Conservation (phyloP, 164 flowering plant species). For the Chloranthus sessilifolius region DNA sequence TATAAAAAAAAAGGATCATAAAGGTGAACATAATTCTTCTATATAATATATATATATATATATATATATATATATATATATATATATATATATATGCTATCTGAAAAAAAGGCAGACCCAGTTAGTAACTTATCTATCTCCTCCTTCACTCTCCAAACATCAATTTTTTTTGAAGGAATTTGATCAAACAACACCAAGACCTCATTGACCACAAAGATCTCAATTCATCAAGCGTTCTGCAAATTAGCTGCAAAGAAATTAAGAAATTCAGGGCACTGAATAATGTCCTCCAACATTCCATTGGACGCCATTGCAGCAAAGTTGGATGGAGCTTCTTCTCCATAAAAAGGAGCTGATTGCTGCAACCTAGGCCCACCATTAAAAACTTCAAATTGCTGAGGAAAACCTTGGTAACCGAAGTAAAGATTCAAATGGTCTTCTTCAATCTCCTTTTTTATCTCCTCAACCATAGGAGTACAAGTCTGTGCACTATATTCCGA, state of each 20-base stretch:
- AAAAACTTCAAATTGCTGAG: conserved; percentile 2
- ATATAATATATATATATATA: too few species aligned
- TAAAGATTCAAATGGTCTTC: conserved; percentile 11
- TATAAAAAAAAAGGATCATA: too few species aligned
- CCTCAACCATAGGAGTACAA: background rate
- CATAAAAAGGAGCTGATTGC: background rate
- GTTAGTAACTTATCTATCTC: too few species aligned
- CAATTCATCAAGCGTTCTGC: conserved; percentile 40
- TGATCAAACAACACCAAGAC: too few species aligned
- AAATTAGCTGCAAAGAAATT: conserved; percentile 34
- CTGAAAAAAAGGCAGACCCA: too few species aligned
- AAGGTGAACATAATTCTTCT: too few species aligned
- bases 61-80: too few species aligned
- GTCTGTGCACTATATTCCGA: too few species aligned
- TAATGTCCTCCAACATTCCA: conserved; percentile 28
- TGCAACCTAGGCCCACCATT: background rate
- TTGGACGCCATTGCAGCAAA: conserved; percentile 8
- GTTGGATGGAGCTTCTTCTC: conserved; percentile 3
- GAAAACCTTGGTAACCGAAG: conserved; percentile 12
- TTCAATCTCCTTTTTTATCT: conserved; percentile 6
- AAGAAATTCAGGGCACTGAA: conserved; percentile 47
- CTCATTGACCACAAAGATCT: too few species aligned
- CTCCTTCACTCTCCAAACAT: too few species aligned
- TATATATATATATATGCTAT: too few species aligned
- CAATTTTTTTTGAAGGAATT: too few species aligned